Evolutionary conservation across 345 rosid species (phyloP).

Genomic region (Gynandropsis gynandra): DNA sequence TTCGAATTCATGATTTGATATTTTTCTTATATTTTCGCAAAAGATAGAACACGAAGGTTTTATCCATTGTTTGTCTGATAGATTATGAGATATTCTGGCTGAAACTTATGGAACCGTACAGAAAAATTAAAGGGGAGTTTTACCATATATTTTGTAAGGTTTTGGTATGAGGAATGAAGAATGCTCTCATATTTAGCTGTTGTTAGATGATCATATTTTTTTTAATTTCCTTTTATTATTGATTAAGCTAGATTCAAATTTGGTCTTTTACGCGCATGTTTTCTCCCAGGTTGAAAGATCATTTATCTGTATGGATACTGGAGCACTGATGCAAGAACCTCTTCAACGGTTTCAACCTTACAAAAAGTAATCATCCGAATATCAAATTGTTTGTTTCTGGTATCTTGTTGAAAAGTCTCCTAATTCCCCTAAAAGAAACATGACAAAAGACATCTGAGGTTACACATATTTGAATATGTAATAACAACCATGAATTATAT

Average conservation of each 20-base stretch:
- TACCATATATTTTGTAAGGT: too few species aligned
- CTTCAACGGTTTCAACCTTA: slow-evolving; percentile 53
- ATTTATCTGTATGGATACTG: slow-evolving; percentile 86
- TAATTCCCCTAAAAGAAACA: background rate
- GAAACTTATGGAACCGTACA: too few species aligned
- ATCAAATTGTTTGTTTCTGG: slow-evolving; percentile 7
- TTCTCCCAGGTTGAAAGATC: slow-evolving; percentile 77
- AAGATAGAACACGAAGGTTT: too few species aligned
- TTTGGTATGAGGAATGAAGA: too few species aligned
- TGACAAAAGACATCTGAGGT: background rate
- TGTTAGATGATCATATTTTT: background rate
- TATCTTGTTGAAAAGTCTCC: slow-evolving; percentile 10
- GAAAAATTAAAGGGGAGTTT: too few species aligned
- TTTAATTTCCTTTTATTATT: background rate
- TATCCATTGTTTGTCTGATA: too few species aligned
- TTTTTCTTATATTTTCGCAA: too few species aligned
- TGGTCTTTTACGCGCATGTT: background rate
- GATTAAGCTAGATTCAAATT: background rate
- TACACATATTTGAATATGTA: slow-evolving; percentile 1
- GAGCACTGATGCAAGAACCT: slow-evolving; percentile 70
- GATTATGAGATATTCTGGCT: too few species aligned
- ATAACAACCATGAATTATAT: slow-evolving; percentile 9
- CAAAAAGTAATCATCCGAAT: slow-evolving; percentile 44
- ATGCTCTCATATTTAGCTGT: too few species aligned
- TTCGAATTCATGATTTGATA: too few species aligned